Evolutionary conservation across 1,139 yeast genomes (phyloP).

Genomic region (Kurtzmaniella quercitrusa): DNA sequence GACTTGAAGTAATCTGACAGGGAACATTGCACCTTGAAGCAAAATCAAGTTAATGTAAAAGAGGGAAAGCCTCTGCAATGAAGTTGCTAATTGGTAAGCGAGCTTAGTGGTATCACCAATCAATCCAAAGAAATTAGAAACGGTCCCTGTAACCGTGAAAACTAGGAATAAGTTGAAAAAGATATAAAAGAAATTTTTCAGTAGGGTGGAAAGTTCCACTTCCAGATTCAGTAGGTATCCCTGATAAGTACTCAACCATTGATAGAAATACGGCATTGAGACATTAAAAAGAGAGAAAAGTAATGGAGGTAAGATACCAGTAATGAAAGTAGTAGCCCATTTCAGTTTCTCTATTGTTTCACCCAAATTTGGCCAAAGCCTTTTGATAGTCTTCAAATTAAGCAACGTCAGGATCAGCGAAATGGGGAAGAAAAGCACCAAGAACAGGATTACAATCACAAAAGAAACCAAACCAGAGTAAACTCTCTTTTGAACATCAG

Average conservation of each 20-base stretch:
- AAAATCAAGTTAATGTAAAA: conserved; percentile 73
- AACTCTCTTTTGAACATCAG: conserved; percentile 49
- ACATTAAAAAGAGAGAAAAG: conserved; percentile 66
- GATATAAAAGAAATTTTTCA: conserved; percentile 73
- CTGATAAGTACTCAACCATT: conserved; percentile 61
- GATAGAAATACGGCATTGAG: conserved; percentile 64
- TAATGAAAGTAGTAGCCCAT: conserved; percentile 69
- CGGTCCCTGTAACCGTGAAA: conserved; percentile 77
- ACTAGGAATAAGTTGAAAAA: conserved; percentile 75
- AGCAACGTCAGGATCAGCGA: conserved; percentile 70
- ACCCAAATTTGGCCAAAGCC: conserved; percentile 72
- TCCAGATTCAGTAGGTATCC: conserved; percentile 75
- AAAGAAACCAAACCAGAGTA: conserved; percentile 60
- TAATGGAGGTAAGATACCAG: conserved; percentile 74
- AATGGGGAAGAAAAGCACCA: conserved; percentile 65
- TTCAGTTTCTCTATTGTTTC: conserved; percentile 52
- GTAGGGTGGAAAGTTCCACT: conserved; percentile 67
- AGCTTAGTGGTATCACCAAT: conserved; percentile 72
- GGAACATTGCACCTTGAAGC: conserved; percentile 78
- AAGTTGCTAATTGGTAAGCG: conserved; percentile 68
- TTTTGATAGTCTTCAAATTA: conserved; percentile 65
- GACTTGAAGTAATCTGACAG: conserved; percentile 51
- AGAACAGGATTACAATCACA: conserved; percentile 57
- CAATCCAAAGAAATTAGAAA: conserved; percentile 71
- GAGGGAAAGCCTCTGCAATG: conserved; percentile 62